These are phyloP conservation scores for Trichoderma simmonsii DNA, from an alignment of 2,329 filamentous ascomycete species.

Conservation along the genomic window DNA sequence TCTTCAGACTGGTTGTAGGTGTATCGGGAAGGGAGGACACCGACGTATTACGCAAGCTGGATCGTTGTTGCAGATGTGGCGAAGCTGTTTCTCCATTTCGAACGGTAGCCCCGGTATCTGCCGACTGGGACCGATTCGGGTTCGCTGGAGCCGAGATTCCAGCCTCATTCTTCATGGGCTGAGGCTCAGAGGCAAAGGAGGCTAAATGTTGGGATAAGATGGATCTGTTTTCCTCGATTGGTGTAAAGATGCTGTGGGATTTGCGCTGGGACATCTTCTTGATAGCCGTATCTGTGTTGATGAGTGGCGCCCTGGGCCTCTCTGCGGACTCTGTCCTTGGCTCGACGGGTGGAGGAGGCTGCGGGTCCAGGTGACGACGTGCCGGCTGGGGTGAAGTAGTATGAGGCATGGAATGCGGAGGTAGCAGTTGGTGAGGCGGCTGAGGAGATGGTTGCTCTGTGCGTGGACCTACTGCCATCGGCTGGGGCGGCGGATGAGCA, in stretches of 20 bases:
- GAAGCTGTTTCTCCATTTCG: conserved; percentile 53
- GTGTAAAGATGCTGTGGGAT: conserved; percentile 92
- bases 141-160: conserved; percentile 33
- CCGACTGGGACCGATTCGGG: conserved; percentile 59
- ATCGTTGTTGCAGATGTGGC: conserved; percentile 50
- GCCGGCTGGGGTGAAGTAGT: conserved; percentile 46
- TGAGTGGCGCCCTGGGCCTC: conserved; percentile 43
- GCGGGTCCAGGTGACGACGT: conserved; percentile 48
- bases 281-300: conserved; percentile 52
- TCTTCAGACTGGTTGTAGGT: conserved; percentile 71
- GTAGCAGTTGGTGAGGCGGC: conserved; percentile 50
- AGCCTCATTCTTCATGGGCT: conserved; percentile 37
- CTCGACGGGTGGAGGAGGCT: conserved; percentile 50
- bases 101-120: conserved; percentile 58
- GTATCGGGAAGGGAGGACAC: conserved; percentile 64
- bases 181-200: conserved; percentile 58
- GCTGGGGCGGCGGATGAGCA: conserved; percentile 53
- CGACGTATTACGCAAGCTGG: conserved; percentile 48
- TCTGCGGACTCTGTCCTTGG: conserved; percentile 49
- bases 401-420: conserved; percentile 45
- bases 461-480: conserved; percentile 43
- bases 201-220: conserved; percentile 81
- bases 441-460: conserved; percentile 60
- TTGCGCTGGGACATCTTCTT: conserved; percentile 71
- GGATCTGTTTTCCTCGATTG: conserved; percentile 89